A percentile compares a stretch with the other conserved stretches of the same genome.
These are phyloP conservation scores for Coelastrella sp. DNA, from an alignment of 139 green algal species.

Conservation along the genomic window DNA sequence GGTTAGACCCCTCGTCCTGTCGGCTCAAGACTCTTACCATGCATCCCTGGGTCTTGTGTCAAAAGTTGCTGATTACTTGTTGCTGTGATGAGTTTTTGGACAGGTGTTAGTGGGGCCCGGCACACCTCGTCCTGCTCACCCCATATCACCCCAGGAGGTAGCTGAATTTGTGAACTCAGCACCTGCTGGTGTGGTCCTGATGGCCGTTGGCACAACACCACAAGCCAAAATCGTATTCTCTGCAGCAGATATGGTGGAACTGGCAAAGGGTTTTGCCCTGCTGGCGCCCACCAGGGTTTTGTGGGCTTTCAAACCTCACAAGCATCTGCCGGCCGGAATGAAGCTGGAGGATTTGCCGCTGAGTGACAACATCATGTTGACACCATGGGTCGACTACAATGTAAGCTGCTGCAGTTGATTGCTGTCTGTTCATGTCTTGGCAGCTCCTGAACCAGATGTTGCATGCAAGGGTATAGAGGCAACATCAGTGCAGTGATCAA, in stretches of 20 bases:
- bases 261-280: conserved; percentile 13
- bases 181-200: neutral
- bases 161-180: conserved; percentile 2
- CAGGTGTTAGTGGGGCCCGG: conserved; percentile 20
- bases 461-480: neutral
- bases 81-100: neutral
- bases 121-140: conserved; percentile 9
- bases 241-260: neutral
- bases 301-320: conserved; percentile 12
- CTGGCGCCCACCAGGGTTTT: conserved; percentile 26
- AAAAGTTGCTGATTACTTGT: neutral
- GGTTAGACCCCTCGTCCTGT: neutral
- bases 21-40: too few species aligned
- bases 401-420: neutral
- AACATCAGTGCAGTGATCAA: neutral
- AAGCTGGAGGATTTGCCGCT: neutral
- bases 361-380: neutral
- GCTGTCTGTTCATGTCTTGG: neutral
- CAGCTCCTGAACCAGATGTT: neutral
- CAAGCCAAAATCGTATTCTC: neutral
- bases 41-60: neutral
- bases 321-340: neutral
- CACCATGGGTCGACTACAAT: conserved; percentile 31
- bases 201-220: conserved; percentile 10
- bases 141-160: neutral